Conservation (phyloP, 148 eudicot genomes). For the Selenicereus undatus region DNA sequence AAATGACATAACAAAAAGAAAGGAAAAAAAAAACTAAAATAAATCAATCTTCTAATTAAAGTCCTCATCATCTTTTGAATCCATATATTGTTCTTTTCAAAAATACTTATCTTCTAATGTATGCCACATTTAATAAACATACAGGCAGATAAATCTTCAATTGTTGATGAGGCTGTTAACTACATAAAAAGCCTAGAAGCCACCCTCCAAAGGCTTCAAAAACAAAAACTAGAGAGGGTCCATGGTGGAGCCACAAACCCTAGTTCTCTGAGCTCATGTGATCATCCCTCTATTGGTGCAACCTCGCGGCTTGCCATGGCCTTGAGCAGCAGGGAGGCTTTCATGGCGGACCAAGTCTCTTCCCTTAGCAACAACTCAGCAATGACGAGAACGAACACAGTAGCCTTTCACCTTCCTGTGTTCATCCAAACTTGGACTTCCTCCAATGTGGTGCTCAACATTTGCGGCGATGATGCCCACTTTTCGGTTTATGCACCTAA, state of each 20-base stretch:
- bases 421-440: constrained; percentile 57
- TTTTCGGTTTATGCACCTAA: constrained; percentile 40
- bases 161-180: constrained; percentile 69
- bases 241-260: constrained; percentile 23
- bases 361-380: constrained; percentile 2
- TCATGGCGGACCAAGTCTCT: constrained; percentile 65
- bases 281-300: constrained; percentile 12
- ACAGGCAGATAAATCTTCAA: constrained; percentile 69
- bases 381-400: not conserved
- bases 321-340: constrained; percentile 44
- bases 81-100: too few species aligned
- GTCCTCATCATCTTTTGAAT: too few species aligned
- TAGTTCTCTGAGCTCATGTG: not conserved
- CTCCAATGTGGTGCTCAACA: constrained; percentile 54
- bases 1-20: too few species aligned
- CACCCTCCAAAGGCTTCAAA: constrained; percentile 50
- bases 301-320: constrained; percentile 19
- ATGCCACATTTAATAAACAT: not conserved
- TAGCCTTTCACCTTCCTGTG: constrained; percentile 30
- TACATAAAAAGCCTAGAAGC: constrained; percentile 49
- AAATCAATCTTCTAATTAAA: too few species aligned
- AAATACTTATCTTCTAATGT: not conserved
- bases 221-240: constrained; percentile 45
- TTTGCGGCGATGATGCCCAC: constrained; percentile 58
- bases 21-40: too few species aligned